These are phyloP conservation scores for Heteromeles arbutifolia DNA, from an alignment of 306 rosid species.

Conservation along the genomic window DNA sequence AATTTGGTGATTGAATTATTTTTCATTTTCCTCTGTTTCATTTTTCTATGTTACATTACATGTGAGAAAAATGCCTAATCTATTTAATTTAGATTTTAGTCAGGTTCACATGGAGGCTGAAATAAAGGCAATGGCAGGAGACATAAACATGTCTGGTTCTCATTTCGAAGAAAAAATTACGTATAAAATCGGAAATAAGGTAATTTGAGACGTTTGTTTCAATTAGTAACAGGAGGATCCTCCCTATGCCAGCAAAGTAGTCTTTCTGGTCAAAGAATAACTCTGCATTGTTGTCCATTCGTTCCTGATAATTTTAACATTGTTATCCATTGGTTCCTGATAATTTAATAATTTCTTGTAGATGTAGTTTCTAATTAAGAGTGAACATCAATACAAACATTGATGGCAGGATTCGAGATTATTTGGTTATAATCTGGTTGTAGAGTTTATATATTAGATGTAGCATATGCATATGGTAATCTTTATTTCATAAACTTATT, in stretches of 20 bases:
- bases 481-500: background rate
- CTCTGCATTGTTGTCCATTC: background rate
- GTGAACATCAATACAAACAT: background rate
- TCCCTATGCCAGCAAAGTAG: background rate
- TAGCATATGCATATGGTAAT: background rate
- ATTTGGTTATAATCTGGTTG: background rate
- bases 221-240: background rate
- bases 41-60: conserved; percentile 9
- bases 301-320: background rate
- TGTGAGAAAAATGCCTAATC: conserved; percentile 21
- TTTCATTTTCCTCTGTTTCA: background rate
- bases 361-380: background rate
- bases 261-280: background rate
- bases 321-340: background rate
- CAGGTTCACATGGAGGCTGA: conserved; percentile 98
- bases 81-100: conserved; percentile 14
- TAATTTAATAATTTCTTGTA: background rate
- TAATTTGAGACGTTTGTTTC: conserved; percentile 16
- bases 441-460: background rate
- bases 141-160: conserved; percentile 40
- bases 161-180: conserved; percentile 59
- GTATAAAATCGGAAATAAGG: conserved; percentile 88
- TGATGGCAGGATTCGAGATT: background rate
- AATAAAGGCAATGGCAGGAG: conserved; percentile 66
- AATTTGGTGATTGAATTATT: conserved; percentile 2